Percentiles rank a stretch among this genome's conserved stretches.
phyloP scores from a whole-genome alignment of 129 eudicot genomes.

The Smallanthus sonchifolius region DNA sequence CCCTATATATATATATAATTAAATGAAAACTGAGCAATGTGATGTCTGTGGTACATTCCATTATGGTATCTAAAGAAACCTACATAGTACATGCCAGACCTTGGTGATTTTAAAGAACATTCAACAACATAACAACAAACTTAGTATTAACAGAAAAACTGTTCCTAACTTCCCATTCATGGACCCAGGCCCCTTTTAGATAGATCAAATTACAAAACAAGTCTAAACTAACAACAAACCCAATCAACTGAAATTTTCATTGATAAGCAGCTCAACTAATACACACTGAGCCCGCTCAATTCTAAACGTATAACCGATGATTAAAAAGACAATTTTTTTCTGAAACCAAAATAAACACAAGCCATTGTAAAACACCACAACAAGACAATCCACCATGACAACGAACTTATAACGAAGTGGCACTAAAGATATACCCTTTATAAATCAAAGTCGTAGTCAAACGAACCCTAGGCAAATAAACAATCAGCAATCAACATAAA shows the following conservation, averaged over 20 bases:
- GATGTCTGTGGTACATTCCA: background rate
- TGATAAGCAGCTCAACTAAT: background rate
- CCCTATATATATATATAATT: no score
- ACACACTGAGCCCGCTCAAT: background rate
- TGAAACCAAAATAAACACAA: background rate
- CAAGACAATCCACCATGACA: background rate
- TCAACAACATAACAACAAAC: background rate
- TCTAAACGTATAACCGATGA: background rate
- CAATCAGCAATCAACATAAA: background rate
- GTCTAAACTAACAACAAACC: background rate
- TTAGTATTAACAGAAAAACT: background rate
- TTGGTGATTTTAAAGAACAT: background rate
- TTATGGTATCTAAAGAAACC: background rate
- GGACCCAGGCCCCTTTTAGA: background rate
- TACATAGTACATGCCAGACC: background rate
- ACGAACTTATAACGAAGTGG: background rate
- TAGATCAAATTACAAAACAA: background rate
- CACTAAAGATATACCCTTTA: slow-evolving; percentile 8
- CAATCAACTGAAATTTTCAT: background rate
- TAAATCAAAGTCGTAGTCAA: background rate
- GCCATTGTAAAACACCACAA: background rate
- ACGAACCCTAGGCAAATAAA: slow-evolving; percentile 1
- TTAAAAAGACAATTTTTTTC: background rate
- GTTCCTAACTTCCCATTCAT: background rate
- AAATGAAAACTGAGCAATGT: background rate